Evolutionary conservation across 106 monocot genomes (phyloP), one percentile per base, ranked within the genome.

Genomic region (Gastrodia elata): DNA sequence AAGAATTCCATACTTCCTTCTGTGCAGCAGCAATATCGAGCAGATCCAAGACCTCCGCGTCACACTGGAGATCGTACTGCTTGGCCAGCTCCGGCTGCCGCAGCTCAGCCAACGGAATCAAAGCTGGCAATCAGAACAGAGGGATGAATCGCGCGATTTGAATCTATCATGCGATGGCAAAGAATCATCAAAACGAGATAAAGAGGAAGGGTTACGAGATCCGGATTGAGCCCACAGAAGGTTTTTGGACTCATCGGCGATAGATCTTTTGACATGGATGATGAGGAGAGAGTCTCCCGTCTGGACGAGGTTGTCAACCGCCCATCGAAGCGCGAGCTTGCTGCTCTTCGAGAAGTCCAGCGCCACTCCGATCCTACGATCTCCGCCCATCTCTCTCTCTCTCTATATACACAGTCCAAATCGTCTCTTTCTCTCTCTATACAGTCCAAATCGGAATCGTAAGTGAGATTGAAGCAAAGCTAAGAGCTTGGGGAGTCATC

Each of bases 61-160:
- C 94, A 4, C 59, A 26, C 68, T 84, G 69, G 37, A 94, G 44
- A 37, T 73, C 90, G 74, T 90, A 94, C 7, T 79, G 75, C 75
- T 84, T 84, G 78, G 76, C 39, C 70, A 82, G 68, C 48, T 75
- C 83, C 76, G 81, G 74, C 43, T 84, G 73, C n/a, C 85, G 72
- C 68, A 94, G 78, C 84, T 90, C 94, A 36, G 76, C 27, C 67
- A 94, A 68, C 36, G 94, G 94, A 41, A 94, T 88, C 80, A 94
- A 65, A 56, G 90, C 93, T 94, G 81, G 9, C 59, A 24, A 38
- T 26, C 22, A 26, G 22, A 18, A 52, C 6, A n/a, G 22, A 52
- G 3, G 5, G 57, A 58, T 58, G 25, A 27, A 49, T 15, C 39
- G 22, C 6, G 39, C 40, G 42, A 42, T 6, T 0, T 22, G 16